These are phyloP conservation scores for Yarrowia sp. DNA, from an alignment of 805 yeast genomes.

Conservation along the genomic window DNA sequence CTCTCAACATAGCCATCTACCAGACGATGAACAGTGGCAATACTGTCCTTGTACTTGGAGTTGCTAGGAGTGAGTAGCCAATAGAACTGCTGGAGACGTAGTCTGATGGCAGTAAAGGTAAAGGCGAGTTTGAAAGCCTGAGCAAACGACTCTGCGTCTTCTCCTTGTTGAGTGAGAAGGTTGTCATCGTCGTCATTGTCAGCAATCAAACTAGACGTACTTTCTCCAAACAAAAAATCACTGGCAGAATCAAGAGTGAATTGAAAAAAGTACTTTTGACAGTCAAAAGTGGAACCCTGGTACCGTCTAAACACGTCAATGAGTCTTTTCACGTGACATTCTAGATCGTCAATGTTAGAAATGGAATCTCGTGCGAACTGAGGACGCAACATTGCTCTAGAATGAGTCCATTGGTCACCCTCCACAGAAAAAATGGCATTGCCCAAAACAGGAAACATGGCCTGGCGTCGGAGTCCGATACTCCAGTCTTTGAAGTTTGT, in stretches of 20 bases:
- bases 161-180: neutral
- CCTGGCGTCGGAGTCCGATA: constrained; percentile 32
- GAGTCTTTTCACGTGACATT: constrained; percentile 32
- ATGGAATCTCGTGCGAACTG: constrained; percentile 35
- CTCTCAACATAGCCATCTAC: constrained; percentile 28
- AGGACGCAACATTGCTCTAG: constrained; percentile 36
- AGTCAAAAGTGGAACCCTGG: neutral
- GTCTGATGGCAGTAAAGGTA: neutral
- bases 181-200: neutral
- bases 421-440: constrained; percentile 36
- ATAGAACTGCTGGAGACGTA: constrained; percentile 4
- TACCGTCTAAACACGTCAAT: constrained; percentile 16
- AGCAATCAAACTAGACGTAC: constrained; percentile 3
- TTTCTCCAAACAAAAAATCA: constrained; percentile 26
- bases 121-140: neutral
- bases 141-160: constrained; percentile 3
- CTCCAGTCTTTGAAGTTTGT: constrained; percentile 34
- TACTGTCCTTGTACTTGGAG: neutral
- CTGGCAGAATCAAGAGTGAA: constrained; percentile 25
- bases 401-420: constrained; percentile 38
- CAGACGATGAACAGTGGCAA: neutral
- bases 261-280: constrained; percentile 3
- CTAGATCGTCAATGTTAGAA: constrained; percentile 31
- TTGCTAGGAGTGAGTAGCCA: neutral
- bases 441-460: constrained; percentile 31